These are phyloP conservation scores for Scenedesmus sp. DNA, from an alignment of 163 green algal species.

Conservation along the genomic window DNA sequence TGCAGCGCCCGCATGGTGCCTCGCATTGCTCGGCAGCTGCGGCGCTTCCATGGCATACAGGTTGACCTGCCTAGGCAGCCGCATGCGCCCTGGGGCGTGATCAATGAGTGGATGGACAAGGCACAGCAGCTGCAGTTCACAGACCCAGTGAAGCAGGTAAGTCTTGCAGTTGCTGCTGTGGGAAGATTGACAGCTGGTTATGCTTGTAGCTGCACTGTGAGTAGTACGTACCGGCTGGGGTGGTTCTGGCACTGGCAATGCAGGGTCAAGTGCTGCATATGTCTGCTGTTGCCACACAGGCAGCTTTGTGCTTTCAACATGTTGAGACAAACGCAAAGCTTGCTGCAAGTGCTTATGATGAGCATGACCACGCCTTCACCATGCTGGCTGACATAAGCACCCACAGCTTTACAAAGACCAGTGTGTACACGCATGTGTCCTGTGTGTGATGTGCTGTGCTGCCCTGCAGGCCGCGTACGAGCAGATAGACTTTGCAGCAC, in stretches of 20 bases:
- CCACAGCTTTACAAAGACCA: neutral
- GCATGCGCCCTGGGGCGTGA: constrained; percentile 6
- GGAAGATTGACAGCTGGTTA: neutral
- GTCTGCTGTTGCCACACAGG: neutral
- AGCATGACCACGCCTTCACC: neutral
- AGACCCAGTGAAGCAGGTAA: constrained; percentile 60
- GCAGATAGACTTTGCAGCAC: constrained; percentile 68
- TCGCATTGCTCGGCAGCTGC: constrained; percentile 80
- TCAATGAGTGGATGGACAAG: constrained; percentile 67
- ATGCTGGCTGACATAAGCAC: too few species aligned
- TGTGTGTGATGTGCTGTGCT: neutral
- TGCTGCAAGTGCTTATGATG: too few species aligned
- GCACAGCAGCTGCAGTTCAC: constrained; percentile 72
- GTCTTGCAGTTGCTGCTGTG: neutral
- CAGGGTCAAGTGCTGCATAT: too few species aligned
- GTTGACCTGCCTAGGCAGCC: constrained; percentile 28
- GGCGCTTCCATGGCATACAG: constrained; percentile 73
- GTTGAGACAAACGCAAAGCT: too few species aligned
- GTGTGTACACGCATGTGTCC: neutral
- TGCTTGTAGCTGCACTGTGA: neutral
- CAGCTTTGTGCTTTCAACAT: neutral
- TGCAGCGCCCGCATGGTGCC: constrained; percentile 57
- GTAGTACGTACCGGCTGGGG: too few species aligned
- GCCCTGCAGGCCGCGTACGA: constrained; percentile 33
- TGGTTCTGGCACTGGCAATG: too few species aligned